Evolutionary conservation across 441 rosid genomes (phyloP).

Genomic region (Adansonia gregorii): DNA sequence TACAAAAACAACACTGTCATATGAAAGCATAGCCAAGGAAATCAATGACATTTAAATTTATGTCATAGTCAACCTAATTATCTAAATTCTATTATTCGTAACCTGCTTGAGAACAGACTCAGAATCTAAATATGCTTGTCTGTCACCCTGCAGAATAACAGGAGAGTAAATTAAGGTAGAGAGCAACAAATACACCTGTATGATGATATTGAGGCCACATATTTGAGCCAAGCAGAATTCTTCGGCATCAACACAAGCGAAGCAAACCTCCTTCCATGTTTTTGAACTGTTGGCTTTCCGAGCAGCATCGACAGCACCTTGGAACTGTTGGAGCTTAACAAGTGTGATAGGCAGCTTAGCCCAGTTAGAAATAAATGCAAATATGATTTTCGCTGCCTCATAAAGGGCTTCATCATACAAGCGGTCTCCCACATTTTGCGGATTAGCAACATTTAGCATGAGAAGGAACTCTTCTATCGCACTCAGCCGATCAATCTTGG

Average conservation of each 20-base stretch:
- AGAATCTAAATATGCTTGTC: neutral
- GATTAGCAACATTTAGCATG: conserved; percentile 57
- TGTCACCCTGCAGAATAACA: neutral
- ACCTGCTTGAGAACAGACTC: neutral
- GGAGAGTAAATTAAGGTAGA: neutral
- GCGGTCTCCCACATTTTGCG: neutral
- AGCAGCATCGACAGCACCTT: conserved; percentile 98
- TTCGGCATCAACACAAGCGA: conserved; percentile 98
- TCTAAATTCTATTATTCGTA: neutral
- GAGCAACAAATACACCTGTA: conserved; percentile 74
- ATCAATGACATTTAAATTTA: neutral
- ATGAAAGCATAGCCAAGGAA: neutral
- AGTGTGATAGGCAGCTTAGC: conserved; percentile 83
- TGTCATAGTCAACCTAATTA: neutral
- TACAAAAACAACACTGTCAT: neutral
- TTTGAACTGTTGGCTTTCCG: conserved; percentile 97
- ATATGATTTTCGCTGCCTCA: conserved; percentile 97
- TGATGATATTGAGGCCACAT: conserved; percentile 90
- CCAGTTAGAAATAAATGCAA: conserved; percentile 43
- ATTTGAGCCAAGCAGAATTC: conserved; percentile 98
- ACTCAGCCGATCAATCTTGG: conserved; percentile 89
- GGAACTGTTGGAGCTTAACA: conserved; percentile 88
- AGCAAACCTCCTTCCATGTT: conserved; percentile 36
- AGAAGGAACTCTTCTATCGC: conserved; percentile 95
- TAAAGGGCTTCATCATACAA: conserved; percentile 81